Conservation (phyloP, 371 early-diverging fungal species). For the Mucor mucedo region DNA sequence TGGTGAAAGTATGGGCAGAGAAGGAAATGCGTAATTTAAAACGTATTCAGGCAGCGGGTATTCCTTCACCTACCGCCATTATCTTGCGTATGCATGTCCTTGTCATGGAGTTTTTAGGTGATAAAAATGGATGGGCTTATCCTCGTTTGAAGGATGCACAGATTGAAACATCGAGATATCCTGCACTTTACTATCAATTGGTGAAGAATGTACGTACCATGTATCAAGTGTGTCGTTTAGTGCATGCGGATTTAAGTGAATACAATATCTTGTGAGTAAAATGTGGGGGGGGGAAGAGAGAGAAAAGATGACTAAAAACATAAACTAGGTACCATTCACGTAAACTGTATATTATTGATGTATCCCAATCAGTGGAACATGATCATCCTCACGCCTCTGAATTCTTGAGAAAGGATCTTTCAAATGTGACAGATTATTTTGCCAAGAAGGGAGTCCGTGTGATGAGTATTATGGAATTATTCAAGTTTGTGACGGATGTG, state of each 20-base stretch:
- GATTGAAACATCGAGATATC: conserved; percentile 74
- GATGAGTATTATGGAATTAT: conserved; percentile 86
- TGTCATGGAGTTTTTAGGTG: conserved; percentile 97
- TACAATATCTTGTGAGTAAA: conserved; percentile 97
- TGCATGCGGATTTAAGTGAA: conserved; percentile 99
- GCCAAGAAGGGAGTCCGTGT: conserved; percentile 79
- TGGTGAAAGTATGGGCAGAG: conserved; percentile 99
- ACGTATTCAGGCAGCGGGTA: conserved; percentile 87
- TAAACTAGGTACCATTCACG: conserved; percentile 74
- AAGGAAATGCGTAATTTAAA: conserved; percentile 99
- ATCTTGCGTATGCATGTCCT: conserved; percentile 96
- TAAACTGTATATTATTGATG: conserved; percentile 95
- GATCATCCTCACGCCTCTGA: conserved; percentile 99
- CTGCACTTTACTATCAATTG: conserved; percentile 86
- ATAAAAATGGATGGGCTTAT: conserved; percentile 91
- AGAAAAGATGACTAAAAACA: no score
- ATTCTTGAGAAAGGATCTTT: conserved; percentile 96
- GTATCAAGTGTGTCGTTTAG: conserved; percentile 94
- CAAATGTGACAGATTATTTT: conserved; percentile 97
- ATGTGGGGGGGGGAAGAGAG: no score
- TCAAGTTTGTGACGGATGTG: conserved; percentile 86
- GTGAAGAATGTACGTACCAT: conserved; percentile 91
- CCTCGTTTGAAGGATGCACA: conserved; percentile 96
- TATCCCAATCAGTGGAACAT: conserved; percentile 99
- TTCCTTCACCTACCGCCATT: conserved; percentile 96